Evolutionary conservation across 495 filamentous ascomycete species (phyloP).

Genomic region (Mytilinidion resinicola): DNA sequence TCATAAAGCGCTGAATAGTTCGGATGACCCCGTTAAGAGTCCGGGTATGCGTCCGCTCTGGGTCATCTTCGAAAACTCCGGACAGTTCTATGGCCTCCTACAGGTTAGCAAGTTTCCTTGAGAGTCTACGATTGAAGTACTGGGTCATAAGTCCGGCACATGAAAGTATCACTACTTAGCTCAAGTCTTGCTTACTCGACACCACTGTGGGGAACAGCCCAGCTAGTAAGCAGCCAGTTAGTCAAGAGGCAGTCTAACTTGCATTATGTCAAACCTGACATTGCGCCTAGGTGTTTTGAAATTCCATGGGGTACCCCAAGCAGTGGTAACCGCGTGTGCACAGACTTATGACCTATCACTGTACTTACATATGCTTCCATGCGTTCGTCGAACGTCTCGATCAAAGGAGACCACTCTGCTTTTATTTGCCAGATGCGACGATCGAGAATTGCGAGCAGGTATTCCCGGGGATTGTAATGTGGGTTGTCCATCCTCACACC

Average conservation of each 20-base stretch:
- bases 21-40: slow-evolving; percentile 1
- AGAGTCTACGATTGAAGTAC: no score
- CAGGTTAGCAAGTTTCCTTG: no score
- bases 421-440: slow-evolving; percentile 5
- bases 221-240: no score
- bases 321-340: no score
- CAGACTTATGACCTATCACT: no score
- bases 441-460: slow-evolving; percentile 1
- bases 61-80: neutral
- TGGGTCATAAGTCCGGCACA: no score
- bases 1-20: slow-evolving; percentile 3
- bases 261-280: neutral
- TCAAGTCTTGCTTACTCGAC: no score
- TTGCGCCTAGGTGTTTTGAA: neutral
- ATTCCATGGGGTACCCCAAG: no score
- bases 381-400: slow-evolving; percentile 8
- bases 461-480: slow-evolving; percentile 4
- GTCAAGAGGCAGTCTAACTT: neutral
- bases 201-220: no score
- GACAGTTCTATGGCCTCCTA: neutral
- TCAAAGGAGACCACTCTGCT: neutral
- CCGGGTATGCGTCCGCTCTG: neutral
- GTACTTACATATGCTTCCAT: slow-evolving; percentile 11
- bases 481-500: slow-evolving; percentile 5
- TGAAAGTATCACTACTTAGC: no score